Base-by-base conservation (phyloP, 129 eudicot species). In the Saposhnikovia divaricata region DNA sequence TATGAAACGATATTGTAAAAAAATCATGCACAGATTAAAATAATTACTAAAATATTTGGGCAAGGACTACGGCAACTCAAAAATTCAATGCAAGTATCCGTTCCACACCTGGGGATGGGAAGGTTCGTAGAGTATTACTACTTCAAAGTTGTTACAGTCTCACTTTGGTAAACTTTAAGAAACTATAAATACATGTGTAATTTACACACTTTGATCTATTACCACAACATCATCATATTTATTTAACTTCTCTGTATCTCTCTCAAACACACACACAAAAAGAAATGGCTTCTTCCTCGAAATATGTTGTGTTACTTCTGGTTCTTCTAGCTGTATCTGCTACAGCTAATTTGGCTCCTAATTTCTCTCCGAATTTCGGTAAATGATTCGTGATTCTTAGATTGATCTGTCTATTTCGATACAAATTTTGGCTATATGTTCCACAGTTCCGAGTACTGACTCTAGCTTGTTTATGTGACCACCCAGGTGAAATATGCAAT, bases 401-500 rank as follows among this genome's bases (percentile, higher is more conserved):
- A 5, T 4, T 0, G 59, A 1, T 51, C n/a, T 51, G 0, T 65
- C 40, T 25, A 0, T 25, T n/a, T 65, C 19, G 8, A 8, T 6
- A 63, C 1, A 11, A 3, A 27, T 28, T 71, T 19, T 19, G 0
- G n/a, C 25, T 38, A 34, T 1, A 34, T 34, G 37, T 34, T 34
- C n/a, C n/a, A n/a, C n/a, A n/a, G n/a, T n/a, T n/a, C n/a, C 34
- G 34, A 59, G 25, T 71, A 37, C 23, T 8, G 3, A 71, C 25
- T 6, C 11, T 71, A n/a, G n/a, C 1, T 34, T 71, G 45, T 71
- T 71, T 23, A 23, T 72, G 50, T 40, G n/a, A 37, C 10, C 61
- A 72, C n/a, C 77, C 77, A 87, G 91, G 79, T 21, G 71, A 84
- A 2, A 83, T 88, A 65, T 93, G 98, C 82, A 72, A 87, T 13